A percentile compares a stretch with the other conserved stretches of the same genome.
These are phyloP conservation scores for Picochlorum sp. DNA, from an alignment of 139 green algal genomes.

Conservation along the genomic window DNA sequence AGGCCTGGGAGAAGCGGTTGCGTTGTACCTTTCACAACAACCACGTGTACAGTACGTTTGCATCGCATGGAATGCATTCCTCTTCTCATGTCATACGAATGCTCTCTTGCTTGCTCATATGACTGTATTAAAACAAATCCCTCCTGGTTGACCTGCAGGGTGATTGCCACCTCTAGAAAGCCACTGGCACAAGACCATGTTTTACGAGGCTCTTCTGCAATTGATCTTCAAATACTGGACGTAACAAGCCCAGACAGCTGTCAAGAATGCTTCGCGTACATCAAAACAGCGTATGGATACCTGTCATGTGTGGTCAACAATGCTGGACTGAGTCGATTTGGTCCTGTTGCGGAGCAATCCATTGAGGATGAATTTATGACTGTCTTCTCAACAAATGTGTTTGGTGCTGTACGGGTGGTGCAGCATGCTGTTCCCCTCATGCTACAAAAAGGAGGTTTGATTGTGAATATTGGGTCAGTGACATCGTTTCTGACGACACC, in stretches of 20 bases:
- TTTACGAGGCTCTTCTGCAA: constrained; percentile 19
- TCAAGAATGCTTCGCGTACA: constrained; percentile 9
- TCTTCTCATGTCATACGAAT: no score
- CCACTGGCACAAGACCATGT: constrained; percentile 7
- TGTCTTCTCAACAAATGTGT: constrained; percentile 32
- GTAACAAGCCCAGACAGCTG: constrained; percentile 31
- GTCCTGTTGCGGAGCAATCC: constrained; percentile 35
- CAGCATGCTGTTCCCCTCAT: constrained; percentile 37
- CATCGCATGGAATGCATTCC: no score
- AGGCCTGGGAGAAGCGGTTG: constrained; percentile 39
- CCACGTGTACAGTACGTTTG: no score
- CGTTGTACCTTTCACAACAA: background rate
- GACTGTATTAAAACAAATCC: no score
- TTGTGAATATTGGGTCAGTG: constrained; percentile 37
- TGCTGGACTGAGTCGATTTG: constrained; percentile 30
- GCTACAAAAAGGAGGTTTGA: constrained; percentile 22
- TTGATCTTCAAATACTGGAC: constrained; percentile 18
- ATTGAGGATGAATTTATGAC: constrained; percentile 21
- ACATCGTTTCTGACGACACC: constrained; percentile 20
- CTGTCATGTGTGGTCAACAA: constrained; percentile 37
- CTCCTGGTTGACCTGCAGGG: no score
- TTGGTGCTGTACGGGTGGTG: constrained; percentile 24
- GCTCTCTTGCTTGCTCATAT: no score
- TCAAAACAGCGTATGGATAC: constrained; percentile 18
- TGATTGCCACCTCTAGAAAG: constrained; percentile 29